These are phyloP conservation scores for Cercospora janseana DNA, from an alignment of 2,329 filamentous ascomycete species.

Conservation along the genomic window DNA sequence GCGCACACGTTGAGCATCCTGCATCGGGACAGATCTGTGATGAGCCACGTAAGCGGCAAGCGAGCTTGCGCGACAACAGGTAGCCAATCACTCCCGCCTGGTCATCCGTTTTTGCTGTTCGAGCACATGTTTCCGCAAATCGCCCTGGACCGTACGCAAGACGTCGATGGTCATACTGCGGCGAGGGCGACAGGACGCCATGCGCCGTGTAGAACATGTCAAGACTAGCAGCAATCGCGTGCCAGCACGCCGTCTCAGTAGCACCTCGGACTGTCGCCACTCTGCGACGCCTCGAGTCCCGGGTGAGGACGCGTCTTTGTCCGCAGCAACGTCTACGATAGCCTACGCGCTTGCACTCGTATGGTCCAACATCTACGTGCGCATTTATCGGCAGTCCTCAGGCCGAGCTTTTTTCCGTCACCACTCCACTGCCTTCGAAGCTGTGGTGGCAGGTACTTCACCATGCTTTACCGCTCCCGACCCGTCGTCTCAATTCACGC, in stretches of 20 bases:
- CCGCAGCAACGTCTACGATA: too few relatives aligned
- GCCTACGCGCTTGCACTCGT: too few relatives aligned
- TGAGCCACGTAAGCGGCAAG: constrained; percentile 2
- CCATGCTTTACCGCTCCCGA: too few relatives aligned
- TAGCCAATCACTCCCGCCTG: constrained; percentile 4
- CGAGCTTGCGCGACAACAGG: constrained; percentile 3
- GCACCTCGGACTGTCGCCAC: not conserved
- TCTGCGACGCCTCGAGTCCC: too few relatives aligned
- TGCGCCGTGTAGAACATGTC: not conserved
- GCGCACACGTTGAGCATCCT: not conserved
- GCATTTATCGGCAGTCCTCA: too few relatives aligned
- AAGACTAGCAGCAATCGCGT: not conserved
- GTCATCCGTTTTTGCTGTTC: constrained; percentile 1
- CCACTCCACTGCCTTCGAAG: constrained; percentile 1
- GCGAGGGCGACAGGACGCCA: not conserved
- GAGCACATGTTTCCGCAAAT: constrained; percentile 1
- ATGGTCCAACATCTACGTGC: too few relatives aligned
- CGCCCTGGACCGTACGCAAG: too few relatives aligned
- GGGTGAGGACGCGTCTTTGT: too few relatives aligned
- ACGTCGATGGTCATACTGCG: not conserved
- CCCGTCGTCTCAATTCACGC: too few relatives aligned
- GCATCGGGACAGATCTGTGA: not conserved
- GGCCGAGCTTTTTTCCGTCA: not conserved
- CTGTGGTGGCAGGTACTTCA: not conserved
- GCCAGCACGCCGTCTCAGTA: too few relatives aligned